Percentiles rank a stretch among this genome's conserved stretches.
phyloP scores from a whole-genome alignment of 2,329 filamentous ascomycete genomes.

The Fusarium piperis region DNA sequence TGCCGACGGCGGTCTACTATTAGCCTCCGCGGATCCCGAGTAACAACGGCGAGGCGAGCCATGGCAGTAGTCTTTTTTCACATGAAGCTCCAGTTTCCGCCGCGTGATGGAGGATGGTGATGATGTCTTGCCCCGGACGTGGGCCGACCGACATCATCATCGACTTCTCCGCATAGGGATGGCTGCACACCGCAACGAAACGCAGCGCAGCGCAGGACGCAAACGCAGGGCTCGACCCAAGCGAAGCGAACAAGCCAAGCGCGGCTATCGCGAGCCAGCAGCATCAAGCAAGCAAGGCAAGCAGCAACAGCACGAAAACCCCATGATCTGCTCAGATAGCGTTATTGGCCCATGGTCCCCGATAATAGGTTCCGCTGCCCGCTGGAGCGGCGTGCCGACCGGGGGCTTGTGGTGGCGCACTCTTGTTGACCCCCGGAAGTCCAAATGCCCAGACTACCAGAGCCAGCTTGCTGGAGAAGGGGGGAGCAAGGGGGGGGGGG shows the following conservation, averaged over 20 bases:
- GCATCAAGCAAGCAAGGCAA: constrained; percentile 3
- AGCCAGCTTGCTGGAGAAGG: background rate
- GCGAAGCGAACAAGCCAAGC: constrained; percentile 22
- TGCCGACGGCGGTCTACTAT: constrained; percentile 20
- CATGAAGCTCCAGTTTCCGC: background rate
- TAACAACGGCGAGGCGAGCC: background rate
- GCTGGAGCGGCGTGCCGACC: constrained; percentile 2
- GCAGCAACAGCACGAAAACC: background rate
- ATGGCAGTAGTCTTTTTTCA: background rate
- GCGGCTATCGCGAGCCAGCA: constrained; percentile 27
- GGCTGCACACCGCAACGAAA: constrained; percentile 30
- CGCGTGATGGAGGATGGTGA: background rate
- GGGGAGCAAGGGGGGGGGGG: constrained; percentile 6
- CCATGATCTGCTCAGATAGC: constrained; percentile 21
- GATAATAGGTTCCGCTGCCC: background rate
- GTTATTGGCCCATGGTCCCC: background rate
- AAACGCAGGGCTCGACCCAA: constrained; percentile 13
- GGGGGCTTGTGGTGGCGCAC: constrained; percentile 26
- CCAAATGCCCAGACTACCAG: constrained; percentile 8
- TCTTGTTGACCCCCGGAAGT: constrained; percentile 2
- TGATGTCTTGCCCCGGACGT: constrained; percentile 11
- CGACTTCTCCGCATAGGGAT: constrained; percentile 14
- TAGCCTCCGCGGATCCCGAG: constrained; percentile 2
- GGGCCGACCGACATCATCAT: constrained; percentile 25
- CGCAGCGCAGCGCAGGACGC: background rate